Base-by-base conservation (phyloP, 345 rosid genomes). In the Chamaenerion angustifolium region DNA sequence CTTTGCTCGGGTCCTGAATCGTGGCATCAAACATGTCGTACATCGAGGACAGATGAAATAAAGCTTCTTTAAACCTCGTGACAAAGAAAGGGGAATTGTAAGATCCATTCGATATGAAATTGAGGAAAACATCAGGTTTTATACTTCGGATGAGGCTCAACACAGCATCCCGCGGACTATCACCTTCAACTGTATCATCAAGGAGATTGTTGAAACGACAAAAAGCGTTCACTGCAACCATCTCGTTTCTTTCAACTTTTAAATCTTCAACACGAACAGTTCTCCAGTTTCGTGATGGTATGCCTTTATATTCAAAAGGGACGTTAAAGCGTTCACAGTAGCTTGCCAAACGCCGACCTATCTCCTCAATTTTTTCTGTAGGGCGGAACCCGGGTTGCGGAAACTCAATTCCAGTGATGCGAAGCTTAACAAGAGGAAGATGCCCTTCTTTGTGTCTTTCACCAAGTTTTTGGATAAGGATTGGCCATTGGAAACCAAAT, bases 11-110 rank as follows among this genome's bases (percentile, higher is more conserved):
- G 8, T 48, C 56, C 0, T 40, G 6, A 50, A 56, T 48, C 10
- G 46, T 64, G 1, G 54, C 31, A 18, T 69, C 73, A 2, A 60
- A 35, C 62, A 65, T 57, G 46, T 69, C 66, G 23, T 64, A 64
- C 42, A 57, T 40, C n/a, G 55, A 41, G 0, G 73, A 69, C 56
- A 60, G 55, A 48, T 69, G 58, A 58, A 69, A 61, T 25, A 69
- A 58, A 3, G 69, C 58, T 57, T 64, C 73, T 55, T 52, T 54
- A 57, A 69, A 69, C 60, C 97, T 53, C 40, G 95, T 71, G 48
- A 72, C 48, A 14, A 69, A 69, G 27, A 64, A 64, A 1, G 74
- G 74, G 8, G 63, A 60, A 43, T 9, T 64, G 48, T 54, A 61
- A 12, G 56, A 56, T 12, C 74, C 74, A 19, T 60, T 64, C 1